These are phyloP conservation scores for Epichloe brachyelytri DNA, from an alignment of 2,329 filamentous ascomycete genomes.

Conservation along the genomic window DNA sequence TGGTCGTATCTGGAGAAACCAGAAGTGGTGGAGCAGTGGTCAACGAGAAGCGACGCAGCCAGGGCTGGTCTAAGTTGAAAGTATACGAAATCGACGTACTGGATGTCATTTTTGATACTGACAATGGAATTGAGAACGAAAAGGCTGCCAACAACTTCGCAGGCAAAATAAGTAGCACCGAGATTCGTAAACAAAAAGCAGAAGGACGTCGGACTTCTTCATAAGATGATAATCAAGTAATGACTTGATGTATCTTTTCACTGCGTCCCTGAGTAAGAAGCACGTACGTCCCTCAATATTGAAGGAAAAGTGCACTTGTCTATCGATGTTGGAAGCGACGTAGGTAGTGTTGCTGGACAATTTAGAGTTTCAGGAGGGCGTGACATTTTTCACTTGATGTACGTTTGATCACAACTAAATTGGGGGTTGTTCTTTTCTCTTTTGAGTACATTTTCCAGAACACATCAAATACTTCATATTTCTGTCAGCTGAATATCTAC, in stretches of 20 bases:
- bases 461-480: neutral
- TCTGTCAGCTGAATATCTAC: neutral
- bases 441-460: no score
- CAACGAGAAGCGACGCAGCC: constrained; percentile 66
- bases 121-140: constrained; percentile 23
- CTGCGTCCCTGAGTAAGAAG: no score
- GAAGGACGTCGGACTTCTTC: neutral
- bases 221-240: neutral
- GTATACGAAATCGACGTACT: constrained; percentile 86
- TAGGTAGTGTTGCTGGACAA: no score
- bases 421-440: no score
- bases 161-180: constrained; percentile 83
- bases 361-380: no score
- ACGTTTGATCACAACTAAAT: no score
- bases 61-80: constrained; percentile 62
- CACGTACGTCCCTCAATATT: no score
- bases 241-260: no score
- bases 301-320: no score
- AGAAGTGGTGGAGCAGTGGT: constrained; percentile 70
- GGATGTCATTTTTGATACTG: constrained; percentile 41
- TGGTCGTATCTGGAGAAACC: constrained; percentile 85
- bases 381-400: no score
- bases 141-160: constrained; percentile 47
- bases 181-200: constrained; percentile 45
- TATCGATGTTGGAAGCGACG: no score